These are phyloP conservation scores for Trypanosoma brucei DNA, from an alignment of 208 protist species.

Conservation along the genomic window DNA sequence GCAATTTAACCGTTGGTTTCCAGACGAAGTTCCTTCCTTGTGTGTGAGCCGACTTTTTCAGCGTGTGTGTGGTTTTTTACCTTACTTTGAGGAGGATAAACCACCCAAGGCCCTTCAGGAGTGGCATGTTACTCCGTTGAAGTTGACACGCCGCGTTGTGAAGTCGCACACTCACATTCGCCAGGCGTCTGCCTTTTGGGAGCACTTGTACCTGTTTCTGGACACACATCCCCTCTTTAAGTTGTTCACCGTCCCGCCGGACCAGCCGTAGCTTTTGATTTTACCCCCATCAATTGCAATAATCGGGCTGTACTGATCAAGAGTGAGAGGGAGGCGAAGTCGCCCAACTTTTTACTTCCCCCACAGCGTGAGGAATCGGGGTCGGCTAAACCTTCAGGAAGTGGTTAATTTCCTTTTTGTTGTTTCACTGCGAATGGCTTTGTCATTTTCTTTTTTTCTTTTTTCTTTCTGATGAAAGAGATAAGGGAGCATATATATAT, in stretches of 20 bases:
- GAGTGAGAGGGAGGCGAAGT: no score
- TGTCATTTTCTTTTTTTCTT: no score
- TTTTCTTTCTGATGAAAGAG: no score
- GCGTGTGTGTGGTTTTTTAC: slow-evolving; percentile 69
- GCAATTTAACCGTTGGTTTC: slow-evolving; percentile 77
- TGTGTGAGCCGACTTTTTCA: slow-evolving; percentile 67
- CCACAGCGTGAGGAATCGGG: no score
- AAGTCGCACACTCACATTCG: slow-evolving; percentile 79
- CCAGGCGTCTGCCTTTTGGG: slow-evolving; percentile 75
- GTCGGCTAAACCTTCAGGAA: no score
- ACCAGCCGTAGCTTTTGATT: slow-evolving; percentile 16
- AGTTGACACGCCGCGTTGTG: slow-evolving; percentile 61
- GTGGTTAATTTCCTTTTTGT: no score
- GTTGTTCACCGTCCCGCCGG: slow-evolving; percentile 55
- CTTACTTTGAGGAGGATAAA: slow-evolving; percentile 88
- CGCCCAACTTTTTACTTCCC: no score
- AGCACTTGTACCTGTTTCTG: slow-evolving; percentile 76
- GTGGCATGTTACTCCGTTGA: slow-evolving; percentile 74
- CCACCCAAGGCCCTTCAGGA: slow-evolving; percentile 61
- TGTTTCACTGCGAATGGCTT: no score
- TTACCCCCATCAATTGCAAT: neutral
- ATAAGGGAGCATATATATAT: no score
- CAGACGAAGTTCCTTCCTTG: slow-evolving; percentile 27
- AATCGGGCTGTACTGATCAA: no score
- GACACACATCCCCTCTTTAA: slow-evolving; percentile 76